Percentiles rank a stretch among this genome's conserved stretches.
These are phyloP conservation scores for Candida golubevii DNA, from an alignment of 805 yeast genomes.

Conservation along the genomic window DNA sequence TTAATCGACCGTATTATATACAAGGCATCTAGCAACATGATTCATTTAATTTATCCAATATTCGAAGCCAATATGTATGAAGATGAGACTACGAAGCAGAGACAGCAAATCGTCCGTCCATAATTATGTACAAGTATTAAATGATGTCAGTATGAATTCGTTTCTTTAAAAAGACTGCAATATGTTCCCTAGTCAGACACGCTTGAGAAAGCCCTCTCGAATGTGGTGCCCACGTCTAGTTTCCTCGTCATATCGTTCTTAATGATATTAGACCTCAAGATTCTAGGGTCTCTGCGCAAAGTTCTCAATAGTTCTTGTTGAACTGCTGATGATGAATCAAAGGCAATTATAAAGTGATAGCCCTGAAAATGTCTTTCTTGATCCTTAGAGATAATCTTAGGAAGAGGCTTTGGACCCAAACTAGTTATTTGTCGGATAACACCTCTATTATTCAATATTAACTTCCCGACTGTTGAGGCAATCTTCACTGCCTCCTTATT, in stretches of 20 bases:
- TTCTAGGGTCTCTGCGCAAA: constrained; percentile 83
- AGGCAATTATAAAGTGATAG: constrained; percentile 77
- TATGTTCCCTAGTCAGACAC: constrained; percentile 6
- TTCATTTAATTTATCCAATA: no score
- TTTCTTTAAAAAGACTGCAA: no score
- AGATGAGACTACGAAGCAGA: no score
- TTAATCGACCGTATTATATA: constrained; percentile 6
- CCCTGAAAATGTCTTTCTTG: constrained; percentile 91
- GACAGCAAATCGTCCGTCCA: no score
- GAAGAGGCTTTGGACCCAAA: constrained; percentile 73
- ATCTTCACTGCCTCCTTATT: constrained; percentile 40
- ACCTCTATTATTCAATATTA: constrained; percentile 86
- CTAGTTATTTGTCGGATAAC: constrained; percentile 82
- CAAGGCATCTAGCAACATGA: no score
- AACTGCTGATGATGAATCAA: constrained; percentile 81
- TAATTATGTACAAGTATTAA: no score
- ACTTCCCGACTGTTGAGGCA: constrained; percentile 69
- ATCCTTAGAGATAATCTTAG: constrained; percentile 76
- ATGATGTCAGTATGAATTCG: no score
- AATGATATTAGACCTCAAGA: constrained; percentile 71
- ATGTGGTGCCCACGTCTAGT: constrained; percentile 55
- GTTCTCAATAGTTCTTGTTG: constrained; percentile 82
- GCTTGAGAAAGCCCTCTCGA: constrained; percentile 36
- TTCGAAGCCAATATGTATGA: no score
- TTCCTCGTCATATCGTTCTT: constrained; percentile 53